phyloP scores from a whole-genome alignment of 2,329 filamentous ascomycete genomes.

The Bipolaris gigantea region DNA sequence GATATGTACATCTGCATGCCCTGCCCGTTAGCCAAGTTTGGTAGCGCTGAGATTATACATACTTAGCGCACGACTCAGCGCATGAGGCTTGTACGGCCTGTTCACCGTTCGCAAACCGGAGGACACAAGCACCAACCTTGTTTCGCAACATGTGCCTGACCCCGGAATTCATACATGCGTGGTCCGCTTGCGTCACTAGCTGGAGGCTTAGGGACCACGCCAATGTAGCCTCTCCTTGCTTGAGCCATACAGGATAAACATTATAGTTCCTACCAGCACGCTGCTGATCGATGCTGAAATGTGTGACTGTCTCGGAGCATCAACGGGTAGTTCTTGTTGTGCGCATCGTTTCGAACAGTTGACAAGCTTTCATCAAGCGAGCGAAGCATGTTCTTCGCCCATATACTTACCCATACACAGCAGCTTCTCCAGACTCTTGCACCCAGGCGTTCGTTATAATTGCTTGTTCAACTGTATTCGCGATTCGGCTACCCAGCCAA shows the following conservation, averaged over 20 bases:
- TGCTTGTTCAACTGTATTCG: not conserved
- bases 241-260: not conserved
- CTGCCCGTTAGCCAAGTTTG: not conserved
- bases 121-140: not conserved
- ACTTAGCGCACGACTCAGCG: not conserved
- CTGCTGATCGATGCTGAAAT: not conserved
- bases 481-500: not conserved
- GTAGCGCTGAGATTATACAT: not conserved
- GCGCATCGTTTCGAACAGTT: no score
- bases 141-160: not conserved
- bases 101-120: not conserved
- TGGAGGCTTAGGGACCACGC: not conserved
- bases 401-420: no score
- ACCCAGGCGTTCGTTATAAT: not conserved
- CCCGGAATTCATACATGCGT: not conserved
- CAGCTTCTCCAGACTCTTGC: not conserved
- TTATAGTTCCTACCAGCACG: not conserved
- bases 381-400: not conserved
- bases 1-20: not conserved
- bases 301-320: not conserved
- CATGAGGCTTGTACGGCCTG: not conserved
- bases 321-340: not conserved
- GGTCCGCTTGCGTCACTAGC: not conserved
- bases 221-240: not conserved
- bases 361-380: not conserved